A percentile compares a stretch with the other conserved stretches of the same genome.
Conservation (phyloP, 163 green algal species). For the Volvox carteri region DNA sequence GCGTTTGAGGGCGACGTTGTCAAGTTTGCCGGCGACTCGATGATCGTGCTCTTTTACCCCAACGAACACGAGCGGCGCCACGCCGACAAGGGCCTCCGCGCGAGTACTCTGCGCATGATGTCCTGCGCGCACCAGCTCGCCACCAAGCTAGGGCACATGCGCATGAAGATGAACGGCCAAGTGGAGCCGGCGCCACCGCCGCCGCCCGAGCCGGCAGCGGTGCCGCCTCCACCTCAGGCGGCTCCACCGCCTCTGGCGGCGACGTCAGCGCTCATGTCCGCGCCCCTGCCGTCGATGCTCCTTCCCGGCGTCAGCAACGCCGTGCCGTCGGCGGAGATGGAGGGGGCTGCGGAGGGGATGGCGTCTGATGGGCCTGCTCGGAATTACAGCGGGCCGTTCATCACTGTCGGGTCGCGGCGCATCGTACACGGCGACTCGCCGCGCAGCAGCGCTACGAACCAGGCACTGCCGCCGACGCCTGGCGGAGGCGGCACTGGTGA, state of each 20-base stretch:
- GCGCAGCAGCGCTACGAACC: constrained; percentile 40
- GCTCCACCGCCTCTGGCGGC: background rate
- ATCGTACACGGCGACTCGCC: constrained; percentile 10
- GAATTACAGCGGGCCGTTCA: constrained; percentile 37
- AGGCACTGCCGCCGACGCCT: background rate
- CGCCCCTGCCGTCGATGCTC: background rate
- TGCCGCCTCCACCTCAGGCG: background rate
- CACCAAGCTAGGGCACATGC: constrained; percentile 76
- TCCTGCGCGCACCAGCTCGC: constrained; percentile 77
- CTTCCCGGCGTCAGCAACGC: background rate
- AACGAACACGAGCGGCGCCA: constrained; percentile 63
- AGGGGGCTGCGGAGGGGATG: background rate
- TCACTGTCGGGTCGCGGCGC: background rate
- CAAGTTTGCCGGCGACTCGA: constrained; percentile 92
- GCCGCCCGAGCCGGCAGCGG: constrained; percentile 4
- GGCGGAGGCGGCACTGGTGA: background rate
- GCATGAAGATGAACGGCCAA: constrained; percentile 84
- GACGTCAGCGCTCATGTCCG: background rate
- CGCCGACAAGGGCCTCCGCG: constrained; percentile 70
- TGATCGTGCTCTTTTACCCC: constrained; percentile 87
- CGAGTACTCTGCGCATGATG: constrained; percentile 70
- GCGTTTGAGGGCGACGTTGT: constrained; percentile 87
- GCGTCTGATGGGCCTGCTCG: background rate
- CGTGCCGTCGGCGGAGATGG: background rate
- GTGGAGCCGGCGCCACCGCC: constrained; percentile 61